These are phyloP conservation scores for Globisporangium nunn DNA, from an alignment of 352 stramenopile genomes.

Conservation along the genomic window DNA sequence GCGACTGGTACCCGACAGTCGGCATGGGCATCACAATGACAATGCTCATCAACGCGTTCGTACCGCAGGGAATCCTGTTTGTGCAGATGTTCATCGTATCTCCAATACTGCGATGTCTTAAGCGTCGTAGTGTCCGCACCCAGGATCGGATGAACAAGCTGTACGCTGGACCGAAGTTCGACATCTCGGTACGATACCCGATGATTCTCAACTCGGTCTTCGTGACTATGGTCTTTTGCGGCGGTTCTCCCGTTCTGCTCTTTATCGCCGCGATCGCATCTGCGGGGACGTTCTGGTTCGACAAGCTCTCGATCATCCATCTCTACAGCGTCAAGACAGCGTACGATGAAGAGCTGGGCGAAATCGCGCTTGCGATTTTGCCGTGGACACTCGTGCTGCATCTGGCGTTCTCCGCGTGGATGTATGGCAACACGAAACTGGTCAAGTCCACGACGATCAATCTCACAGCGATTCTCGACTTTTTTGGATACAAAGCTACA, in stretches of 20 bases:
- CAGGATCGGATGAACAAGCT: conserved; percentile 74
- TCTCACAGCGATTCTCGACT: conserved; percentile 28
- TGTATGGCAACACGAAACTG: conserved; percentile 73
- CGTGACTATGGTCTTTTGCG: conserved; percentile 78
- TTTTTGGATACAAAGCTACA: conserved; percentile 23
- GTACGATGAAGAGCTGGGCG: conserved; percentile 73
- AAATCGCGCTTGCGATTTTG: conserved; percentile 42
- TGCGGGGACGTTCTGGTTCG: conserved; percentile 63
- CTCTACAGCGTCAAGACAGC: conserved; percentile 74
- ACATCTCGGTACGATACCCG: conserved; percentile 75
- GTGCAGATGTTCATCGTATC: conserved; percentile 53
- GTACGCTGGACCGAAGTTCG: conserved; percentile 65
- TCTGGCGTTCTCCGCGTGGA: conserved; percentile 72
- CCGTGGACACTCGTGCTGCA: conserved; percentile 70
- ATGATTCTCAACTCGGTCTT: conserved; percentile 83
- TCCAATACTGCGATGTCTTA: conserved; percentile 36
- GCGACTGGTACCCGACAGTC: conserved; percentile 83
- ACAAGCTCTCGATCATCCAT: conserved; percentile 75
- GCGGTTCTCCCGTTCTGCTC: conserved; percentile 68
- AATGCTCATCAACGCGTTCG: conserved; percentile 80
- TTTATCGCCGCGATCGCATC: conserved; percentile 65
- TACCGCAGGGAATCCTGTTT: conserved; percentile 53
- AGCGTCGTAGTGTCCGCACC: conserved; percentile 39
- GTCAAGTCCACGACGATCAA: conserved; percentile 50
- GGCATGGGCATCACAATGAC: conserved; percentile 82